phyloP scores from a whole-genome alignment of 176 grass and related monocot genomes.

The Avena insularis region DNA sequence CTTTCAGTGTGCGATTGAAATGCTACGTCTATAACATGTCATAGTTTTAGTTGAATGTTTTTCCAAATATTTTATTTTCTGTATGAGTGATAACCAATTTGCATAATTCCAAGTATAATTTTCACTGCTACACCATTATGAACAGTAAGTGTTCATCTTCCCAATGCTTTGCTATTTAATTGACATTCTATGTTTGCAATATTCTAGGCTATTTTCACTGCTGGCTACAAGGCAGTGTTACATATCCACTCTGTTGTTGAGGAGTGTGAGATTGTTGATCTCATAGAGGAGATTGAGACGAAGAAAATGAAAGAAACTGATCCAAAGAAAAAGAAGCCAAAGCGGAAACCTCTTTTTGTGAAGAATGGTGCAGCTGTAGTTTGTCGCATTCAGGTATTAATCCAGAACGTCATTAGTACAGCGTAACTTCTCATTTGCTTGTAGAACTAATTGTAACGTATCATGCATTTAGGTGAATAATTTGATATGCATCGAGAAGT shows the following conservation, averaged over 20 bases:
- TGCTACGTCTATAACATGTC: not conserved
- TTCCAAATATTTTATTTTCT: not conserved
- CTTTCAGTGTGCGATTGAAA: not conserved
- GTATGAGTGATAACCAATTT: not conserved
- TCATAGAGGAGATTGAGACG: constrained; percentile 95
- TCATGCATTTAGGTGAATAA: constrained; percentile 70
- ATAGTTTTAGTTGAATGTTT: not conserved
- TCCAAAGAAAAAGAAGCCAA: constrained; percentile 78
- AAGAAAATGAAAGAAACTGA: constrained; percentile 82
- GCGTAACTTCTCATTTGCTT: not conserved
- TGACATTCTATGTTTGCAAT: not conserved
- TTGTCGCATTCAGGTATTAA: constrained; percentile 80
- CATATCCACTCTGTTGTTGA: constrained; percentile 97
- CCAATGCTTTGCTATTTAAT: not conserved
- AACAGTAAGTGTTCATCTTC: not conserved
- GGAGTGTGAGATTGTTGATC: constrained; percentile 96
- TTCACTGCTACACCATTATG: not conserved
- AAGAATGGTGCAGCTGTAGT: constrained; percentile 97
- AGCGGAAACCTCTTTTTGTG: constrained; percentile 92
- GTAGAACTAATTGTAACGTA: constrained; percentile 36
- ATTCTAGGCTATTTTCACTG: constrained; percentile 92
- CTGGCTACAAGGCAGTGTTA: constrained; percentile 91
- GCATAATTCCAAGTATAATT: not conserved
- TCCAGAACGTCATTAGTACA: not conserved
- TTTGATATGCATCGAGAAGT: constrained; percentile 93